Base-by-base conservation (phyloP, 2,329 filamentous ascomycete genomes). In the Monilinia aucupariae region DNA sequence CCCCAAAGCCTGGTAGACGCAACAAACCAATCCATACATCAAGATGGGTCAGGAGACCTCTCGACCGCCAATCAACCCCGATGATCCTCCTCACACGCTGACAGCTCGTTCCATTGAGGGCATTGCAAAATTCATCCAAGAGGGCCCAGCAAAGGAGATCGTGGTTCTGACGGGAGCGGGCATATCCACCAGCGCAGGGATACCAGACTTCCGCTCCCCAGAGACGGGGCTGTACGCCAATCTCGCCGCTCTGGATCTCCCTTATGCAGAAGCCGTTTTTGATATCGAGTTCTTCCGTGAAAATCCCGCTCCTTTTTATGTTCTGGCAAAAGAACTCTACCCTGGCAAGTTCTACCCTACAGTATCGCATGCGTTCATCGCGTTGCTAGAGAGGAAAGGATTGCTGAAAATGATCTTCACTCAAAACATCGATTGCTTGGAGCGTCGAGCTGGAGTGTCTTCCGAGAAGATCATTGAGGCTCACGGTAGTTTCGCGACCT, bases 361-460 rank as follows among this genome's bases (percentile, higher is more conserved):
- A 1, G 80, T 97, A 61, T 89, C 92, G 2, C 94, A 99, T 76
- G 88, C 85, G 43, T 99, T 99, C 76, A 87, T 99, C 71, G 82
- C 85, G 17, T 80, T 99, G 30, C 85, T 97, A 20, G 83, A 92
- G 63, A 80, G 86, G 65, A 96, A 96, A 76, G 85, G 85, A 4
- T 79, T 93, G 48, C 79, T 99, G 30, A 79, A 88, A 68, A 94
- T 92, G 79, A 84, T 94, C 60, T 99, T 97, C 75, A 97, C 94
- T 0, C 94, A 99, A 74, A 99, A 99, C 73, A 97, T 99, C 69
- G 94, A 99, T 77, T 96, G 92, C 71, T 82, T 99, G 15, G 94
- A 99, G 77, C 85, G 92, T 27, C 82, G 85, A 68, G 94, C 93
- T 15, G 94, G 94, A 32, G 86, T 99, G 0, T 90, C 92, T 0